phyloP scores from a whole-genome alignment of 768 basidiomycete genomes.

The Mycena kentingensis region DNA sequence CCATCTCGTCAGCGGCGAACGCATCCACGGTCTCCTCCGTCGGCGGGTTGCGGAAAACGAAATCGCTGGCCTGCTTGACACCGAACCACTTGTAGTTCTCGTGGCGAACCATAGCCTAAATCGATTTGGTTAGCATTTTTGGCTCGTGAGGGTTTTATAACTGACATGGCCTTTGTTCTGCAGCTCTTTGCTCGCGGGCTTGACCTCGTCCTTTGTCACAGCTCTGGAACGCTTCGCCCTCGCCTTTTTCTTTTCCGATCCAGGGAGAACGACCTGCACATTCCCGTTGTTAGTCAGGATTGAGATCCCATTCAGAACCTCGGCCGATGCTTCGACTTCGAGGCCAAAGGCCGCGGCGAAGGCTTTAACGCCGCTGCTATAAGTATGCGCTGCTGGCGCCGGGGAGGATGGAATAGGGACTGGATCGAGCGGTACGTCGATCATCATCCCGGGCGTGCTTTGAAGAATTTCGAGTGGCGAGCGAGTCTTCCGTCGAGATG shows the following conservation, averaged over 20 bases:
- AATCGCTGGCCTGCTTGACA: background rate
- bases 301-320: background rate
- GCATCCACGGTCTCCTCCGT: background rate
- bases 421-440: background rate
- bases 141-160: background rate
- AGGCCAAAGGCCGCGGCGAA: background rate
- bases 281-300: background rate
- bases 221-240: background rate
- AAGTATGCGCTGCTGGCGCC: background rate
- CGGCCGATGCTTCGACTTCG: background rate
- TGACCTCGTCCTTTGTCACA: background rate
- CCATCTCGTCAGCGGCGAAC: background rate
- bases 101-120: background rate
- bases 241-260: background rate
- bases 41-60: background rate
- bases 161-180: background rate
- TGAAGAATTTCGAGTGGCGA: background rate
- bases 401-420: constrained; percentile 1
- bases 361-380: background rate
- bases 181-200: background rate
- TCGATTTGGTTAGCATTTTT: constrained; percentile 1
- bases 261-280: background rate
- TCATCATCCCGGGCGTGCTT: background rate
- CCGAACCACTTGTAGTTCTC: background rate
- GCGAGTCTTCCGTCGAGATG: background rate